Evolutionary conservation across 2,329 filamentous ascomycete species (phyloP), one percentile per base, ranked within the genome.

Genomic region (Scedosporium dehoogii): DNA sequence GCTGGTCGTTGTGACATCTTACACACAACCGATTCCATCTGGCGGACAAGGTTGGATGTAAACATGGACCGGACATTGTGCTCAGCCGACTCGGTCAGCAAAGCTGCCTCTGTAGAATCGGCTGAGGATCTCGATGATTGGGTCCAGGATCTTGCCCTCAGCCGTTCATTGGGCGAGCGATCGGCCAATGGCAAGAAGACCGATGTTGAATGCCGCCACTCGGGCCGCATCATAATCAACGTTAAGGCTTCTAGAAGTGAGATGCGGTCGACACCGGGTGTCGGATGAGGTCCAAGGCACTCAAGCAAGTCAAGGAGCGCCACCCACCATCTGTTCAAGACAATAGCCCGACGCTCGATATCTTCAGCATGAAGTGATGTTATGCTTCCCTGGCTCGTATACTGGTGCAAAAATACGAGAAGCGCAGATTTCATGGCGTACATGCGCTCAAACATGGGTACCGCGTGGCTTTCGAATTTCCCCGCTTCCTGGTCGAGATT

Each of bases 11-110:
- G 78, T 16, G 90, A 92, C 86, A 96, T 89, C 71, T 91, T 93
- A 62, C 94, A 90, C 6, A 96, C 87, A n/a, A 92, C 89, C 66
- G 94, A 89, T 1, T 84, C 81, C 85, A 96, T 89, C 70, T 96
- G 92, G 46, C 88, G 85, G 51, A 91, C 81, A 38, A 97, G 76
- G 67, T 94, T 96, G 66, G 90, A 83, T 41, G 89, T 83, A 72
- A 96, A 96, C 74, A 92, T 92, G 69, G 91, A 93, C 63, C 90
- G 85, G 25, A 96, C 87, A 69, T 96, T 96, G 74, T 96, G 91
- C 70, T 92, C 86, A 10, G 92, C 89, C 4, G 91, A 94, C 70
- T 84, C 81, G 38, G 77, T 77, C 21, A 84, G 69, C 62, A 82
- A 77, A 1, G 73, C 72, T 3, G 75, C 78, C 61, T 88, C 79